Conservation (phyloP, 2,329 filamentous ascomycete species). For the Colletotrichum cereale region DNA sequence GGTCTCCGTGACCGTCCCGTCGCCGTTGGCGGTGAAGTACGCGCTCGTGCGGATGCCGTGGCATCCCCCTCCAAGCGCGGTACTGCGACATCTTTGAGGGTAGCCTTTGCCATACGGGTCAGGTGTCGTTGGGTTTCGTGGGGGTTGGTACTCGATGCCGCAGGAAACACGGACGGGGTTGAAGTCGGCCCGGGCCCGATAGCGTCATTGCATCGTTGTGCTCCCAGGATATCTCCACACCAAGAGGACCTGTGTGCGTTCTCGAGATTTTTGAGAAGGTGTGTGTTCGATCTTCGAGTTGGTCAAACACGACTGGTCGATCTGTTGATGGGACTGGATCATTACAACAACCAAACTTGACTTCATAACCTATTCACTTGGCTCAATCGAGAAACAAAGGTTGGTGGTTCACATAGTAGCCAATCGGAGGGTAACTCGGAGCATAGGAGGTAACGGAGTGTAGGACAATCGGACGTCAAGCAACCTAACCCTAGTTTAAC, state of each 20-base stretch:
- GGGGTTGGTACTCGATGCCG: neutral
- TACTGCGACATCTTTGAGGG: slow-evolving; percentile 12
- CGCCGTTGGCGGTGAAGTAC: slow-evolving; percentile 44
- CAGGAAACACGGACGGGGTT: neutral
- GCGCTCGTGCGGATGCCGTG: slow-evolving; percentile 46
- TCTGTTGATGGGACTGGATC: no score
- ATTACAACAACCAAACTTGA: no score
- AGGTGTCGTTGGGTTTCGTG: neutral
- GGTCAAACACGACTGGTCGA: neutral
- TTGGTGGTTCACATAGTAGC: neutral
- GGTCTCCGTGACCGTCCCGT: neutral
- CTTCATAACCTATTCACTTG: no score
- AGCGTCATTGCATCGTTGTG: neutral
- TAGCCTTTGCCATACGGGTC: slow-evolving; percentile 8
- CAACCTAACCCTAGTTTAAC: neutral
- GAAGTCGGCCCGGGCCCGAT: neutral
- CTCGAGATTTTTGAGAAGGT: neutral
- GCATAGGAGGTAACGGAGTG: no score
- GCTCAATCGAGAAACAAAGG: no score
- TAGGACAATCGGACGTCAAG: no score
- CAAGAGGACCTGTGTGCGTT: neutral
- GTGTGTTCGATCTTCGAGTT: neutral
- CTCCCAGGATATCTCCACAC: neutral
- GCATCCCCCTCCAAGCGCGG: slow-evolving; percentile 1
- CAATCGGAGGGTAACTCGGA: neutral